Percentiles rank a stretch among this genome's conserved stretches.
Evolutionary conservation across 106 monocot genomes (phyloP).

Genomic region (Cymbidium sinense): DNA sequence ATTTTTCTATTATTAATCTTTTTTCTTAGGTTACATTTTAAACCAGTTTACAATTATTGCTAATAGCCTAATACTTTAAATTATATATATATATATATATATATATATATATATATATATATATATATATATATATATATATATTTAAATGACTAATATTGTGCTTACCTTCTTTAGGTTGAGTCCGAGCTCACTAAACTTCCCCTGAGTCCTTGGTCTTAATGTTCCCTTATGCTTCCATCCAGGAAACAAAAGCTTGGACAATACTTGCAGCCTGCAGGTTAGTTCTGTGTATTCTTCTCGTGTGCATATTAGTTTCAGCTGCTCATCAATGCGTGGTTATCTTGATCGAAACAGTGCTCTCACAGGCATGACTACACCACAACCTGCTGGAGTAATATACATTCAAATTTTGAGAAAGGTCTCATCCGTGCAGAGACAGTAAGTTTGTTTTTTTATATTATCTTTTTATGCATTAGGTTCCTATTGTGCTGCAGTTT

Average conservation of each 20-base stretch:
- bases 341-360: neutral
- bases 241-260: constrained; percentile 99
- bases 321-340: neutral
- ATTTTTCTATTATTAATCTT: neutral
- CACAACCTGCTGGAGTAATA: constrained; percentile 99
- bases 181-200: constrained; percentile 95
- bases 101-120: too few species aligned
- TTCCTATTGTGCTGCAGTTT: neutral
- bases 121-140: too few species aligned
- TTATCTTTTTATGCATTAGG: neutral
- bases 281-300: constrained; percentile 23
- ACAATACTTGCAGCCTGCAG: constrained; percentile 88
- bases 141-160: neutral
- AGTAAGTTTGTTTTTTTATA: constrained; percentile 19
- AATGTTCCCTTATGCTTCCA: constrained; percentile 1
- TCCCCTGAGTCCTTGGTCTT: constrained; percentile 17
- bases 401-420: constrained; percentile 98
- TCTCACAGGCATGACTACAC: constrained; percentile 88
- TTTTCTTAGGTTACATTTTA: neutral
- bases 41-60: neutral
- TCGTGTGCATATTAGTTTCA: neutral
- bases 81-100: too few species aligned
- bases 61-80: neutral
- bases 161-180: constrained; percentile 32
- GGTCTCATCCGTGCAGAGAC: constrained; percentile 99